Evolutionary conservation across 2,329 filamentous ascomycete species (phyloP).

Genomic region (Drechslerella coelobrocha): DNA sequence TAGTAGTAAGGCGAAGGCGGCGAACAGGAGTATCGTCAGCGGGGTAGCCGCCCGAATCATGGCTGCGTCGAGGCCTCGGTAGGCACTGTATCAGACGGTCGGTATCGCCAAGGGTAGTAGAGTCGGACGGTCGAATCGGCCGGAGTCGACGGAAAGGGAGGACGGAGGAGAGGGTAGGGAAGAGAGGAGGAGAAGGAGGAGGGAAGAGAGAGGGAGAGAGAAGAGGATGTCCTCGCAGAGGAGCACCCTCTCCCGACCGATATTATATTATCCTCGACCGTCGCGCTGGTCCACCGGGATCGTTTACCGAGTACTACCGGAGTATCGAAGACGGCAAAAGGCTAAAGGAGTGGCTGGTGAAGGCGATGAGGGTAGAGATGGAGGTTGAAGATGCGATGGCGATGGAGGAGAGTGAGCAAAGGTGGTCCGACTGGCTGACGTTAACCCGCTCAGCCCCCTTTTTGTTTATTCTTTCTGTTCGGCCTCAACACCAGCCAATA

Average conservation of each 20-base stretch:
- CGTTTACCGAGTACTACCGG: slow-evolving; percentile 15
- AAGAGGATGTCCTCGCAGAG: slow-evolving; percentile 44
- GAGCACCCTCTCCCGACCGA: slow-evolving; percentile 9
- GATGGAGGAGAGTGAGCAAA: neutral
- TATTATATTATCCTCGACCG: neutral
- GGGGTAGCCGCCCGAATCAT: slow-evolving; percentile 87
- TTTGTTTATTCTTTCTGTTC: too few species aligned
- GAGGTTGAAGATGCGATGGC: slow-evolving; percentile 9
- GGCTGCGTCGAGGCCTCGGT: slow-evolving; percentile 33
- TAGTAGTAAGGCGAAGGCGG: slow-evolving; percentile 83
- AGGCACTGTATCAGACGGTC: neutral
- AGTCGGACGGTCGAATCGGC: neutral
- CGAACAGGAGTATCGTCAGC: slow-evolving; percentile 81
- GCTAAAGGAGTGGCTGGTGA: slow-evolving; percentile 22
- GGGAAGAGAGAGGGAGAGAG: slow-evolving; percentile 13
- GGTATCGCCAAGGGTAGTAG: neutral
- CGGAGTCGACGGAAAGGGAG: neutral
- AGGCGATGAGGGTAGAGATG: neutral
- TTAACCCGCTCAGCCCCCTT: slow-evolving; percentile 6
- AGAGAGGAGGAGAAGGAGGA: slow-evolving; percentile 17
- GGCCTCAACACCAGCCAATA: too few species aligned
- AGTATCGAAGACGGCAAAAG: slow-evolving; percentile 10
- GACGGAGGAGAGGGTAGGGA: slow-evolving; percentile 16
- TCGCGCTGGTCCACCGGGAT: slow-evolving; percentile 4
- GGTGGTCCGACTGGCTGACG: neutral